These are phyloP conservation scores for Apocynum venetum DNA, from an alignment of 257 asterid genomes.

Conservation along the genomic window DNA sequence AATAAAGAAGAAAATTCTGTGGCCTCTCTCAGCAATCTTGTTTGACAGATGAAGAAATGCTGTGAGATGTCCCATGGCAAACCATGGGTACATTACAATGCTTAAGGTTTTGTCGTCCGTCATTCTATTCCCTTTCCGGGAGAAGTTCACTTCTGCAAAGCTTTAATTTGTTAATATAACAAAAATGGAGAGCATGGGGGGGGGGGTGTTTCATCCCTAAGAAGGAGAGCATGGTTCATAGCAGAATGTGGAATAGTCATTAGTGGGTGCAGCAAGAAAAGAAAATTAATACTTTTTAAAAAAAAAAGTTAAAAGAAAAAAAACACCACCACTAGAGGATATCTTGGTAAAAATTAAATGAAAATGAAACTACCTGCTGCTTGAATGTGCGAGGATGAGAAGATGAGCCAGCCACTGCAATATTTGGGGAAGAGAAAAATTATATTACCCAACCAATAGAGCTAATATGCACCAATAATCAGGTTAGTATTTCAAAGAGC, in stretches of 20 bases:
- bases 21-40: constrained; percentile 53
- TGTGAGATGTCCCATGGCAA: constrained; percentile 55
- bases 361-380: constrained; percentile 39
- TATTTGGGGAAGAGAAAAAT: neutral
- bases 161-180: too few species aligned
- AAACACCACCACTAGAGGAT: neutral
- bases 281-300: too few species aligned
- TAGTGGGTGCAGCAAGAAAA: too few species aligned
- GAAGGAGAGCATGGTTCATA: too few species aligned
- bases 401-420: constrained; percentile 84
- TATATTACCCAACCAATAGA: neutral
- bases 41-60: constrained; percentile 42
- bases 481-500: neutral
- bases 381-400: constrained; percentile 82
- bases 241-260: too few species aligned
- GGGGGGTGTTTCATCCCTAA: too few species aligned
- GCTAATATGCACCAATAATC: neutral
- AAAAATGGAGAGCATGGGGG: too few species aligned
- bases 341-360: neutral
- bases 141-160: neutral
- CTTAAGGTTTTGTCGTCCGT: neutral
- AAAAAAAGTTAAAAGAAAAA: neutral
- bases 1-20: constrained; percentile 31
- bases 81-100: constrained; percentile 55
- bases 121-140: neutral